A percentile compares a stretch with the other conserved stretches of the same genome.
These are phyloP conservation scores for Stachybotrys chlorohalonatus DNA, from an alignment of 2,329 filamentous ascomycete genomes.

Conservation along the genomic window DNA sequence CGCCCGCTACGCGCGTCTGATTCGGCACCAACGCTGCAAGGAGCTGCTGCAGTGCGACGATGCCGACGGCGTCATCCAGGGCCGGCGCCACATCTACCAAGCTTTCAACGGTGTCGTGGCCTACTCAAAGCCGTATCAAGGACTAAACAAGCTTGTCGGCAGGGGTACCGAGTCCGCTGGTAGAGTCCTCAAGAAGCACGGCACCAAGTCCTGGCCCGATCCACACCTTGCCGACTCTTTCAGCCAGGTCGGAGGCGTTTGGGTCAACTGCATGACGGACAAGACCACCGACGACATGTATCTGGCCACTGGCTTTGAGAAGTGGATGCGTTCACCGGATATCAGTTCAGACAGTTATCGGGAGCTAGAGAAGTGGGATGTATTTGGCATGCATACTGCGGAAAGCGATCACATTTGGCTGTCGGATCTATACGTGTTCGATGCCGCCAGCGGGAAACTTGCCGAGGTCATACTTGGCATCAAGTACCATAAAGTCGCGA, in stretches of 20 bases:
- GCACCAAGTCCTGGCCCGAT: background rate
- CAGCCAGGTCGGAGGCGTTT: background rate
- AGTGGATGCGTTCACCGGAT: background rate
- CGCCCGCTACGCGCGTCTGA: background rate
- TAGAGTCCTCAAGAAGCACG: background rate
- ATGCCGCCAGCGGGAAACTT: background rate
- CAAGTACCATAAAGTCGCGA: background rate
- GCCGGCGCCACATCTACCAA: background rate
- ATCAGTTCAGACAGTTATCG: background rate
- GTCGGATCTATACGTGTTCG: background rate
- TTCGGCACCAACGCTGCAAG: background rate
- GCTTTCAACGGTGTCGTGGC: background rate
- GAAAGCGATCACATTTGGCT: background rate
- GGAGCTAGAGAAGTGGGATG: background rate
- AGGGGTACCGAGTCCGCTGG: background rate
- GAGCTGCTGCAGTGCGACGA: background rate
- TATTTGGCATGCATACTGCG: background rate
- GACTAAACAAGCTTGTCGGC: background rate
- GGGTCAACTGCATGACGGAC: conserved; percentile 1
- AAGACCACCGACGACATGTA: background rate
- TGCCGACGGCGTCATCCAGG: background rate
- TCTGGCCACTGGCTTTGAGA: background rate
- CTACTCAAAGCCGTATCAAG: background rate
- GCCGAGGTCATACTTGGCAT: background rate
- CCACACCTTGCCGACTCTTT: conserved; percentile 1